These are phyloP conservation scores for Endocarpon pusillum DNA, from an alignment of 495 filamentous ascomycete species.

Conservation along the genomic window DNA sequence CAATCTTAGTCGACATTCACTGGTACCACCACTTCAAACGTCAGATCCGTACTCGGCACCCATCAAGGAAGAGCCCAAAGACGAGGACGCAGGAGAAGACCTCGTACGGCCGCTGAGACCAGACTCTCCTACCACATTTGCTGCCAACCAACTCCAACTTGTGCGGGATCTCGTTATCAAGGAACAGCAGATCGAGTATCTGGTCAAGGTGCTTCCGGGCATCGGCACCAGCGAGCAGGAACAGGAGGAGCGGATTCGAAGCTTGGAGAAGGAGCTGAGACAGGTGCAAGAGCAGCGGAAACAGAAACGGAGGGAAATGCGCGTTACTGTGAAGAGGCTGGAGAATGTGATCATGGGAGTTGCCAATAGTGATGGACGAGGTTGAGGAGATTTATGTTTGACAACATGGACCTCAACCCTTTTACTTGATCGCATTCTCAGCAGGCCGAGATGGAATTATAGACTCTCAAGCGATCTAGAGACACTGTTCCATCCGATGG, in stretches of 20 bases:
- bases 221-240: conserved; percentile 69
- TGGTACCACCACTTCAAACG: conserved; percentile 2
- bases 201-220: conserved; percentile 73
- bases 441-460: no score
- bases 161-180: conserved; percentile 76
- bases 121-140: conserved; percentile 48
- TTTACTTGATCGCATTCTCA: no score
- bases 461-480: no score
- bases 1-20: conserved; percentile 21
- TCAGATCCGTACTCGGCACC: conserved; percentile 4
- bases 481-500: no score
- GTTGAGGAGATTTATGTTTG: not conserved
- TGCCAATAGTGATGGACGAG: conserved; percentile 4
- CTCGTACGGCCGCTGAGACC: conserved; percentile 22
- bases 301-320: conserved; percentile 53
- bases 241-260: conserved; percentile 57
- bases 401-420: no score
- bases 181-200: conserved; percentile 82
- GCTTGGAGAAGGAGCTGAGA: conserved; percentile 59
- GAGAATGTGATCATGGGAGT: conserved; percentile 48
- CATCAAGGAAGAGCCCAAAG: conserved; percentile 1
- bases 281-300: conserved; percentile 54
- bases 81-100: not conserved
- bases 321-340: conserved; percentile 44
- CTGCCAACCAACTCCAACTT: conserved; percentile 56